Evolutionary conservation across 352 stramenopile species (phyloP).

Genomic region (Phytophthora melonis): DNA sequence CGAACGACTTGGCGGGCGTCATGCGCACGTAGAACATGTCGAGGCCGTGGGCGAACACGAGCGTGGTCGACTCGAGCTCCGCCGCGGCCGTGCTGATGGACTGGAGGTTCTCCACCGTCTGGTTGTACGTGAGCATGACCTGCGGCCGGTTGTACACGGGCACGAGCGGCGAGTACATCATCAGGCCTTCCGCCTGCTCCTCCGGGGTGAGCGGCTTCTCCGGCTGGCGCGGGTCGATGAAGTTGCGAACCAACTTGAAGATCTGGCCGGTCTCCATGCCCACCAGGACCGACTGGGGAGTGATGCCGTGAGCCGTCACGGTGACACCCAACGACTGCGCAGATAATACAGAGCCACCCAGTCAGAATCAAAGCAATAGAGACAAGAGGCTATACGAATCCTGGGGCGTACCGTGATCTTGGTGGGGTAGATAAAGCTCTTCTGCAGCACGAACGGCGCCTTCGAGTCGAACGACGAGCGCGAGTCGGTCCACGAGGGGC

Average conservation of each 20-base stretch:
- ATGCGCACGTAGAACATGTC: conserved; percentile 96
- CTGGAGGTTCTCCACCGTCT: conserved; percentile 86
- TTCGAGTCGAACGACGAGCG: conserved; percentile 94
- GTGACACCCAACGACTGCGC: conserved; percentile 91
- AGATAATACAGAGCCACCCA: background rate
- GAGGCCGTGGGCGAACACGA: conserved; percentile 94
- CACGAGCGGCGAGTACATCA: conserved; percentile 92
- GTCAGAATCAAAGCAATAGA: conserved; percentile 6
- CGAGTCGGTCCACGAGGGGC: conserved; percentile 86
- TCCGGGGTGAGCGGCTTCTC: conserved; percentile 90
- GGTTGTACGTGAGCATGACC: conserved; percentile 92
- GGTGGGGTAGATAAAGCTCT: conserved; percentile 94
- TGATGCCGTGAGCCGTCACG: conserved; percentile 95
- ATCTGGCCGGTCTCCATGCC: conserved; percentile 94
- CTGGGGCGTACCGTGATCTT: conserved; percentile 70
- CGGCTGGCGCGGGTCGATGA: conserved; percentile 95
- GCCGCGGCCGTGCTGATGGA: conserved; percentile 73
- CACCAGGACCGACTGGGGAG: conserved; percentile 93
- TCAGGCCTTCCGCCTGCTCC: conserved; percentile 83
- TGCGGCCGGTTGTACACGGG: conserved; percentile 88
- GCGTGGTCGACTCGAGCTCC: conserved; percentile 95
- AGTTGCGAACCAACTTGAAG: conserved; percentile 91
- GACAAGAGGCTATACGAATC: background rate
- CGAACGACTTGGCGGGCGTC: conserved; percentile 95
- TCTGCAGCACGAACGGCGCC: conserved; percentile 93